These are phyloP conservation scores for Glycine tomentella DNA, from an alignment of 306 rosid genomes.

Conservation along the genomic window DNA sequence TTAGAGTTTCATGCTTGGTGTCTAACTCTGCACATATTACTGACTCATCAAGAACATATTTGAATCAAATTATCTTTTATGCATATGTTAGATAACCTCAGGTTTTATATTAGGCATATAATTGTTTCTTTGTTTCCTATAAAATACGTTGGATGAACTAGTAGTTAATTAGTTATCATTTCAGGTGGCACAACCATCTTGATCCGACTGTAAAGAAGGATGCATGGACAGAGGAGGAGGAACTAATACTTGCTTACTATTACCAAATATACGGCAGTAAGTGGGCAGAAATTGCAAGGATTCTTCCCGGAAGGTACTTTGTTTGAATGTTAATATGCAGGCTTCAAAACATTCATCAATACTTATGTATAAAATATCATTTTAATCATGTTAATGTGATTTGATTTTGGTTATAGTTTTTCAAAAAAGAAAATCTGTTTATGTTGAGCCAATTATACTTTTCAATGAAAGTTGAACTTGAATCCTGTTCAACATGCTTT, in stretches of 20 bases:
- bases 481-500: too few species aligned
- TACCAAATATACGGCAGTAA: constrained; percentile 64
- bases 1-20: background rate
- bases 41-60: background rate
- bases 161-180: constrained; percentile 23
- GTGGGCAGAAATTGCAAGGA: constrained; percentile 75
- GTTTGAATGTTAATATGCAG: background rate
- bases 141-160: constrained; percentile 13
- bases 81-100: constrained; percentile 11
- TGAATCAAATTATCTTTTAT: constrained; percentile 4
- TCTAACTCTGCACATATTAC: constrained; percentile 10
- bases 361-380: background rate
- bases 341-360: background rate
- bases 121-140: background rate
- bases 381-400: background rate
- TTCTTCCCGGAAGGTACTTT: constrained; percentile 76
- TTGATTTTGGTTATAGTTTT: background rate
- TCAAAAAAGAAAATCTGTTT: too few species aligned
- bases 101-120: background rate
- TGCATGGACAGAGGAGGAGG: constrained; percentile 70
- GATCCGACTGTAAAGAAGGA: constrained; percentile 63
- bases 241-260: constrained; percentile 51
- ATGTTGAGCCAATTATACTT: too few species aligned
- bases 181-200: constrained; percentile 77
- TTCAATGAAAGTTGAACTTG: too few species aligned